These are phyloP conservation scores for Epichloe scottii DNA, from an alignment of 2,329 filamentous ascomycete species.

Conservation along the genomic window DNA sequence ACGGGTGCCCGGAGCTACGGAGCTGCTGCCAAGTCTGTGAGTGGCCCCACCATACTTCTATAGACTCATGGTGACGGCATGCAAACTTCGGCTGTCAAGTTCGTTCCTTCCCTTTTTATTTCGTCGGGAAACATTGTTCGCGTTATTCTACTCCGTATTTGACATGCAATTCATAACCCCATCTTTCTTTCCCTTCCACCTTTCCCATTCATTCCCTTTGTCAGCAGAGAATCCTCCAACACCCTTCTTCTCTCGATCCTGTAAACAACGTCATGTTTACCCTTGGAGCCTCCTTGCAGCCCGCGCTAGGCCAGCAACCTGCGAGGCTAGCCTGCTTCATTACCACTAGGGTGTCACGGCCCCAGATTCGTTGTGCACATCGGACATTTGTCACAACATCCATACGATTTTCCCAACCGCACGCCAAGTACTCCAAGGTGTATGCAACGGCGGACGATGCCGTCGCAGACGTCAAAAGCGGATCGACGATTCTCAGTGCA, in stretches of 20 bases:
- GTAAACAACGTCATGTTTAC: not conserved
- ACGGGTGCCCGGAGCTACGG: not conserved
- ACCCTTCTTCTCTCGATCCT: not conserved
- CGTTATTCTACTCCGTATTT: not conserved
- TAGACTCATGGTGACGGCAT: not conserved
- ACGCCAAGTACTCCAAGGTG: constrained; percentile 31
- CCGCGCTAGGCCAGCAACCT: not conserved
- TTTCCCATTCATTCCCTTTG: not conserved
- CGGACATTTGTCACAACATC: constrained; percentile 7
- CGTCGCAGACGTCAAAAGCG: constrained; percentile 56
- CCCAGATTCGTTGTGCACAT: not conserved
- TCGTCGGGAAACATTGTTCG: not conserved
- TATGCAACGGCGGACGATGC: constrained; percentile 50
- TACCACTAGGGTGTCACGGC: not conserved
- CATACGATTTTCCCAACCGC: constrained; percentile 4
- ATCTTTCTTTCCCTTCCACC: not conserved
- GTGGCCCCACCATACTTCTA: not conserved
- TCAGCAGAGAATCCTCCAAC: not conserved
- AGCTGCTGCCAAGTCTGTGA: not conserved
- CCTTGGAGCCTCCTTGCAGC: not conserved
- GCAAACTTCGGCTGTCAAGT: not conserved
- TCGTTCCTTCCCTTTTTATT: not conserved
- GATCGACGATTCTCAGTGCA: constrained; percentile 59
- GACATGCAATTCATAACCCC: not conserved
- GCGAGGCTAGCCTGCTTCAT: not conserved